Percentiles rank a stretch among this genome's conserved stretches.
phyloP scores from a whole-genome alignment of 164 flowering plant genomes.

The Litsea cubeba region DNA sequence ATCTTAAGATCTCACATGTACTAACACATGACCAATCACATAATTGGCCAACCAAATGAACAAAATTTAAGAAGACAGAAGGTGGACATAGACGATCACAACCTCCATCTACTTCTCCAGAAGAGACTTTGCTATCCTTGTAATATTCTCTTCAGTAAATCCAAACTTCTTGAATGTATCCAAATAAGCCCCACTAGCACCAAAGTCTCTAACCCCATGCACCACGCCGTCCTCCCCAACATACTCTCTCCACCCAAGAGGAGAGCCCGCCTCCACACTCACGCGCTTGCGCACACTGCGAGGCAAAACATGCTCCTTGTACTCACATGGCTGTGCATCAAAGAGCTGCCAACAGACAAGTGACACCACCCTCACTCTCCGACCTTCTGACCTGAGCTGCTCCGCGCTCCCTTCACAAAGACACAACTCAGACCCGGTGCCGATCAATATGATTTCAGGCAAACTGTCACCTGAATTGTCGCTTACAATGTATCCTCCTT shows the following conservation, averaged over 20 bases:
- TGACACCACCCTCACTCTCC: slow-evolving; percentile 46
- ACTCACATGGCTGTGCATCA: slow-evolving; percentile 31
- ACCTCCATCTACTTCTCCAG: slow-evolving; percentile 9
- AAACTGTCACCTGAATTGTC: slow-evolving; percentile 35
- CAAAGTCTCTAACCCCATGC: slow-evolving; percentile 41
- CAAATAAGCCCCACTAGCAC: slow-evolving; percentile 39
- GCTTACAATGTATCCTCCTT: slow-evolving; percentile 47
- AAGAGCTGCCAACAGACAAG: slow-evolving; percentile 51
- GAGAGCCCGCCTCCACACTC: slow-evolving; percentile 53
- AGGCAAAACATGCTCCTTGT: slow-evolving; percentile 44
- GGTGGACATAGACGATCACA: too few relatives aligned
- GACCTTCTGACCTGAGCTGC: slow-evolving; percentile 42
- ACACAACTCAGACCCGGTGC: slow-evolving; percentile 53
- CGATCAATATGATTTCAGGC: slow-evolving; percentile 53
- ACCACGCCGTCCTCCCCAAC: slow-evolving; percentile 42
- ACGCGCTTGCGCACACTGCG: slow-evolving; percentile 29
- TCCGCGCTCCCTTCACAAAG: slow-evolving; percentile 34
- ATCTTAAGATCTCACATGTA: too few relatives aligned
- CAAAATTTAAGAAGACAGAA: too few relatives aligned
- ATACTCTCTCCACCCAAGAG: slow-evolving; percentile 45
- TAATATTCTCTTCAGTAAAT: slow-evolving; percentile 37
- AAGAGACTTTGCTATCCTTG: slow-evolving; percentile 27
- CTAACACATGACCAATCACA: too few relatives aligned
- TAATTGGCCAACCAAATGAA: too few relatives aligned
- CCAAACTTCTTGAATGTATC: slow-evolving; percentile 42